Percentiles rank a stretch among this genome's conserved stretches.
Conservation (phyloP, 805 yeast species). For the Isabelozyma gotoi region DNA sequence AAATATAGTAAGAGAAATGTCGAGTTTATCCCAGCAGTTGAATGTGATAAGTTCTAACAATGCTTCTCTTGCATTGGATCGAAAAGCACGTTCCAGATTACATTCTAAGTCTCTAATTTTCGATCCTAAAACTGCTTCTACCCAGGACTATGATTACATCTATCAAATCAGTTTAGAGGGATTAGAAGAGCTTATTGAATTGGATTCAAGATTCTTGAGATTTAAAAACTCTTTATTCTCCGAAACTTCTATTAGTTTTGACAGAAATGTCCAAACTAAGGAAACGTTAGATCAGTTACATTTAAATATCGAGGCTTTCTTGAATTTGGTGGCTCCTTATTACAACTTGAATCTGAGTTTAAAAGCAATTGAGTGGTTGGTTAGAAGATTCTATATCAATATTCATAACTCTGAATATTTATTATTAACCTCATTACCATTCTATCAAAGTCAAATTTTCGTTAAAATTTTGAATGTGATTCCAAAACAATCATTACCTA, state of each 20-base stretch:
- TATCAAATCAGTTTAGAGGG: conserved; percentile 74
- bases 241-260: conserved; percentile 75
- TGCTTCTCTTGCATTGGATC: conserved; percentile 75
- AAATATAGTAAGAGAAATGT: conserved; percentile 26
- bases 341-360: conserved; percentile 74
- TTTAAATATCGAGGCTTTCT: conserved; percentile 69
- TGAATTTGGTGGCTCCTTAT: conserved; percentile 72
- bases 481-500: conserved; percentile 63
- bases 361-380: conserved; percentile 90
- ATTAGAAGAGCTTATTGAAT: conserved; percentile 61
- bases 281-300: conserved; percentile 78
- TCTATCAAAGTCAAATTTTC: conserved; percentile 72
- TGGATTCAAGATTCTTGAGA: conserved; percentile 73
- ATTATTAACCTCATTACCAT: conserved; percentile 75
- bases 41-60: conserved; percentile 63
- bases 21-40: conserved; percentile 79
- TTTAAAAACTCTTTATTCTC: conserved; percentile 77
- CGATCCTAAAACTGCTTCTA: conserved; percentile 85
- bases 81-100: conserved; percentile 80
- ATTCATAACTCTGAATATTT: conserved; percentile 74
- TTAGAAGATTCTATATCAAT: conserved; percentile 86
- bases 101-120: conserved; percentile 88
- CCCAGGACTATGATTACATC: conserved; percentile 87
- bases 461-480: conserved; percentile 72
- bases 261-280: conserved; percentile 75